These are phyloP conservation scores for Fraxinus baroniana DNA, from an alignment of 305 asterid species.

Conservation along the genomic window DNA sequence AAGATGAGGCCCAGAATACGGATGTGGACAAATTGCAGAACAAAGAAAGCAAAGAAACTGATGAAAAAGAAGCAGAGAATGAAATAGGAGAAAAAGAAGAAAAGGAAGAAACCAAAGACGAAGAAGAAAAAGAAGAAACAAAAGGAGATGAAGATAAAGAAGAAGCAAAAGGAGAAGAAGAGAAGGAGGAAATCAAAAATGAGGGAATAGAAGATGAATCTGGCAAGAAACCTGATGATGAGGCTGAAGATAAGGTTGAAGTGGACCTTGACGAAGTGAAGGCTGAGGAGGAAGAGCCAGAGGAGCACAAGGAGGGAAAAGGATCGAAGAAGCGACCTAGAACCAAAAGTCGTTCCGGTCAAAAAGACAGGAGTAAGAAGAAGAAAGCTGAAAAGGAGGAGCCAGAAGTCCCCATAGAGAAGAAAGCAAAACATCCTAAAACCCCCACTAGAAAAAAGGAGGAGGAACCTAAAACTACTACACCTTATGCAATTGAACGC, in stretches of 20 bases:
- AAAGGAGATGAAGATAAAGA: constrained; percentile 3
- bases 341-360: constrained; percentile 4
- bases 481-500: constrained; percentile 52
- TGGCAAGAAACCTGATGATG: constrained; percentile 21
- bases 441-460: constrained; percentile 33
- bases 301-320: constrained; percentile 31
- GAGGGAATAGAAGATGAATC: constrained; percentile 20
- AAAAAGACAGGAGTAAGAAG: constrained; percentile 26
- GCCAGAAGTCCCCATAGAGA: constrained; percentile 29
- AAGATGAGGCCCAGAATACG: not conserved
- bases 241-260: constrained; percentile 30
- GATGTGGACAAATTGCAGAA: not conserved
- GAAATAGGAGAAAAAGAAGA: constrained; percentile 1
- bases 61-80: constrained; percentile 8
- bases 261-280: constrained; percentile 33
- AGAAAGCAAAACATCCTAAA: constrained; percentile 36
- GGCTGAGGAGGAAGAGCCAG: constrained; percentile 38
- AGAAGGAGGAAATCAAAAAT: constrained; percentile 20
- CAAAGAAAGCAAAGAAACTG: not conserved
- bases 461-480: constrained; percentile 57
- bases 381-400: constrained; percentile 22
- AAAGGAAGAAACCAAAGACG: constrained; percentile 8
- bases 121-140: constrained; percentile 1
- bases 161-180: not conserved
- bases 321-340: constrained; percentile 23